phyloP scores from a whole-genome alignment of 306 rosid species.

The Vigna reflexopilosa region DNA sequence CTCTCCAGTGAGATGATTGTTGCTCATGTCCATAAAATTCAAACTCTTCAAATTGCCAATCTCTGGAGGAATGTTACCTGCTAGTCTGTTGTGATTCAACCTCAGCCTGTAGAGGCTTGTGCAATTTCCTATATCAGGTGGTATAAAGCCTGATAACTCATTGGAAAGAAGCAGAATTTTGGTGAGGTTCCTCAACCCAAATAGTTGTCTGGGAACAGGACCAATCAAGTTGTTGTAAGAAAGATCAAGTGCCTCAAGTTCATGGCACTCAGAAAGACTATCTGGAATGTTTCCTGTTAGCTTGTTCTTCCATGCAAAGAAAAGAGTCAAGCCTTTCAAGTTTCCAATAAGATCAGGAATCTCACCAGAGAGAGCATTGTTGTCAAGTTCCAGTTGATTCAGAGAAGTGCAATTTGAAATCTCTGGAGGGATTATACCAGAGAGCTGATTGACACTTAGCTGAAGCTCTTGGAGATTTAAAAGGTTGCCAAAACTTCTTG shows the following conservation, averaged over 20 bases:
- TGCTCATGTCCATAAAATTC: constrained; percentile 73
- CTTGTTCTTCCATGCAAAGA: constrained; percentile 86
- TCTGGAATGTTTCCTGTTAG: constrained; percentile 84
- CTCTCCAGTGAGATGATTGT: constrained; percentile 72
- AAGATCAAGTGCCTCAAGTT: constrained; percentile 81
- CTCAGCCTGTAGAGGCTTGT: constrained; percentile 74
- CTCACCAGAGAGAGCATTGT: constrained; percentile 77
- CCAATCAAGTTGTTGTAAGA: constrained; percentile 80
- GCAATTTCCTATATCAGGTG: constrained; percentile 90
- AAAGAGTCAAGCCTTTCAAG: constrained; percentile 69
- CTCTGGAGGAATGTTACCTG: constrained; percentile 82
- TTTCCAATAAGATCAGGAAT: constrained; percentile 77
- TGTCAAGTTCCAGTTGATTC: constrained; percentile 78
- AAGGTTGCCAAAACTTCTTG: constrained; percentile 70
- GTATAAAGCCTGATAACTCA: constrained; percentile 80
- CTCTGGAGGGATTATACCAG: constrained; percentile 80
- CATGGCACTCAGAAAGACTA: constrained; percentile 68
- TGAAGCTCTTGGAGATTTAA: constrained; percentile 76
- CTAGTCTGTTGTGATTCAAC: constrained; percentile 68
- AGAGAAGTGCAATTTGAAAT: constrained; percentile 72
- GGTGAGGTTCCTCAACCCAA: constrained; percentile 71
- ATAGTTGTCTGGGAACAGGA: constrained; percentile 67
- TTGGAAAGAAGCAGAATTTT: constrained; percentile 79
- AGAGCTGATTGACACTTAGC: constrained; percentile 78
- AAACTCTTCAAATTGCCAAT: constrained; percentile 73